Base-by-base conservation (phyloP, 768 basidiomycete genomes). In the Cystofilobasidium ferigula region DNA sequence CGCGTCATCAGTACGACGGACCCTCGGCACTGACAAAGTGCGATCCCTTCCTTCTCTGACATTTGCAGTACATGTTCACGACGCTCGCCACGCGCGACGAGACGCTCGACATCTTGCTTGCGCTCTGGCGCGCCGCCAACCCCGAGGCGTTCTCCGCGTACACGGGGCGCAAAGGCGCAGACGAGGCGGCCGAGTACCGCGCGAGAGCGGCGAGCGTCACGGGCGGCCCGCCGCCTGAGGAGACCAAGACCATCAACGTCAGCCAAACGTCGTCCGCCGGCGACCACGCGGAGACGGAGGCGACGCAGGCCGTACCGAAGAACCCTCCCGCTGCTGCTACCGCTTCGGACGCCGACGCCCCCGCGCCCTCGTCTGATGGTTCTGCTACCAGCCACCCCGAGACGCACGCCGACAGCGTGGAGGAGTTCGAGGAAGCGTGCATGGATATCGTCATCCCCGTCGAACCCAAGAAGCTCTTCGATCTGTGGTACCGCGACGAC, bases 401-500 rank as follows among this genome's bases (percentile, higher is more conserved):
- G 20, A 54, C 51, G 7, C 5, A 54, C 28, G 51, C 51, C 30
- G 30, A 28, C 10, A 28, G 51, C 2, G 16, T 54, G 7, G 51
- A 54, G 28, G 51, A 54, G 13, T 54, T 54, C 20, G 51, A 54
- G 28, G 51, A 54, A n/a, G 7, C 32, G 5, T 54, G 51, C 51
- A 54, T 54, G 51, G 51, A 54, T 28, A n/a, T 8, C 51, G 20
- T 22, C 14, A 58, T 69, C 43, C 67, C 69, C 22, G 63, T 63
- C 35, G 68, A 60, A 34, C 71, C 71, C n/a, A 63, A 72, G 45
- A 69, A 67, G 66, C 34, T 69, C 34, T 72, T 68, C 62, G 62
- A 70, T 38, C 57, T 72, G 18, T 47, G 70, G 35, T 72, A 69
- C 62, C 63, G 70, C 47, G 62, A 69, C 48, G 67, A 69, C 22